Percentiles rank a stretch among this genome's conserved stretches.
Conservation (phyloP, 1,284 basidiomycete genomes). For the Moesziomyces globuligerus region DNA sequence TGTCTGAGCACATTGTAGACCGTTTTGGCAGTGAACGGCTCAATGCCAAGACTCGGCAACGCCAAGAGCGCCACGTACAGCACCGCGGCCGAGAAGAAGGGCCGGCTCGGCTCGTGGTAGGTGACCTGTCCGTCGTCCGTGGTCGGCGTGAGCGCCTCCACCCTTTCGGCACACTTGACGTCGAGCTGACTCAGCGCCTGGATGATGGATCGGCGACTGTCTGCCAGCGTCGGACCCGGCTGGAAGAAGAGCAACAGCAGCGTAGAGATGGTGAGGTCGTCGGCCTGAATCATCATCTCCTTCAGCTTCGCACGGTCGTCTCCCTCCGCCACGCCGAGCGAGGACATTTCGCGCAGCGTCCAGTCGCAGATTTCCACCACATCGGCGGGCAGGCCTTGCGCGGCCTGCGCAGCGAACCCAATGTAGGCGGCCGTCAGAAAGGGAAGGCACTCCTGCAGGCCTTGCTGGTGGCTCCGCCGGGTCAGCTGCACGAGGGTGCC, state of each 20-base stretch:
- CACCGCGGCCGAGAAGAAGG: constrained; percentile 27
- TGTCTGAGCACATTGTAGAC: constrained; percentile 70
- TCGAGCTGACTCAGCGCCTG: constrained; percentile 12
- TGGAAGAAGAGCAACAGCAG: constrained; percentile 33
- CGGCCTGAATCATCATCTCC: constrained; percentile 18
- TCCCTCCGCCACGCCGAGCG: constrained; percentile 16
- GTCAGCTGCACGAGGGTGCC: constrained; percentile 75
- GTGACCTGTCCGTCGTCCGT: not conserved
- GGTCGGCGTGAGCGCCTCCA: constrained; percentile 16
- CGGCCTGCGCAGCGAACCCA: constrained; percentile 70
- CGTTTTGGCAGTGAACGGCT: constrained; percentile 15
- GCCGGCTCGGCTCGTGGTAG: constrained; percentile 47
- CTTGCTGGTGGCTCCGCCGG: constrained; percentile 72
- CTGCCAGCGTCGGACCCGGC: constrained; percentile 6
- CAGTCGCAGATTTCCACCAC: constrained; percentile 3
- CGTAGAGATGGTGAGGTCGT: constrained; percentile 21
- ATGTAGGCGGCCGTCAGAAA: constrained; percentile 77
- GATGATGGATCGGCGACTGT: constrained; percentile 7
- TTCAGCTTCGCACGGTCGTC: constrained; percentile 7
- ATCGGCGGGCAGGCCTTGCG: constrained; percentile 13
- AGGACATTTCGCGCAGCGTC: constrained; percentile 13
- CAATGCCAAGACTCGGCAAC: constrained; percentile 15
- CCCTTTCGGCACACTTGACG: not conserved
- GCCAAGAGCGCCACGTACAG: constrained; percentile 17
- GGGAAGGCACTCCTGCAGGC: constrained; percentile 76